Percentiles rank a stretch among this genome's conserved stretches.
Conservation (phyloP, 2,329 filamentous ascomycete genomes). For the Trichocomaceae sp. region DNA sequence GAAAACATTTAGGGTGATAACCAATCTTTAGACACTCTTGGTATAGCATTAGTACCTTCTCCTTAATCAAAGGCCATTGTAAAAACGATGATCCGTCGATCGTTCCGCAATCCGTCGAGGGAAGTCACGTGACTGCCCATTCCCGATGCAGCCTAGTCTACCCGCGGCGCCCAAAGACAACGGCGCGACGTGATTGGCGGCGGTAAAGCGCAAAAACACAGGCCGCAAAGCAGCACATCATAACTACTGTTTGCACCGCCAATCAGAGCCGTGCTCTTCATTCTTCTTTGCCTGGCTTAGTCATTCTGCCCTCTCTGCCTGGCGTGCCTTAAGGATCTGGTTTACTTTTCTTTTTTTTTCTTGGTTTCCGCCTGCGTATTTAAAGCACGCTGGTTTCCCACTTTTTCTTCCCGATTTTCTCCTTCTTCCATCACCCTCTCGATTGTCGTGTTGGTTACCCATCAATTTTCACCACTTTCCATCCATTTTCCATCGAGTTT, state of each 20-base stretch:
- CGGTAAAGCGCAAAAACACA: conserved; percentile 17
- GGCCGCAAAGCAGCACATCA: conserved; percentile 34
- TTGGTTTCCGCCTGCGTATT: background rate
- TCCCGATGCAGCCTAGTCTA: background rate
- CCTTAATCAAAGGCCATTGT: too few relatives aligned
- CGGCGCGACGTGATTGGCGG: background rate
- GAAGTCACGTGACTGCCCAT: background rate
- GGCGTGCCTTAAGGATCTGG: background rate
- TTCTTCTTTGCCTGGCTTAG: conserved; percentile 17
- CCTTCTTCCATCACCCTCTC: background rate
- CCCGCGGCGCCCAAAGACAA: background rate
- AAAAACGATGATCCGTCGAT: background rate
- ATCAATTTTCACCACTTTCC: background rate
- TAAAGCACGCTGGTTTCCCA: conserved; percentile 5
- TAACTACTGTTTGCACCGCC: conserved; percentile 34
- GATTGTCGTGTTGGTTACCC: background rate
- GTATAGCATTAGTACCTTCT: too few relatives aligned
- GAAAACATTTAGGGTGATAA: too few relatives aligned
- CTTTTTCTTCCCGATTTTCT: conserved; percentile 5
- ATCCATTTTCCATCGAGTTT: conserved; percentile 10
- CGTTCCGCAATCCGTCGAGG: background rate
- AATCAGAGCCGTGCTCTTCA: conserved; percentile 23
- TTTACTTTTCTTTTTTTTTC: conserved; percentile 9
- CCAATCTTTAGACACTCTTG: too few relatives aligned
- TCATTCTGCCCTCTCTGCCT: background rate